These are phyloP conservation scores for Zasmidium cellare DNA, from an alignment of 2,329 filamentous ascomycete species.

Conservation along the genomic window DNA sequence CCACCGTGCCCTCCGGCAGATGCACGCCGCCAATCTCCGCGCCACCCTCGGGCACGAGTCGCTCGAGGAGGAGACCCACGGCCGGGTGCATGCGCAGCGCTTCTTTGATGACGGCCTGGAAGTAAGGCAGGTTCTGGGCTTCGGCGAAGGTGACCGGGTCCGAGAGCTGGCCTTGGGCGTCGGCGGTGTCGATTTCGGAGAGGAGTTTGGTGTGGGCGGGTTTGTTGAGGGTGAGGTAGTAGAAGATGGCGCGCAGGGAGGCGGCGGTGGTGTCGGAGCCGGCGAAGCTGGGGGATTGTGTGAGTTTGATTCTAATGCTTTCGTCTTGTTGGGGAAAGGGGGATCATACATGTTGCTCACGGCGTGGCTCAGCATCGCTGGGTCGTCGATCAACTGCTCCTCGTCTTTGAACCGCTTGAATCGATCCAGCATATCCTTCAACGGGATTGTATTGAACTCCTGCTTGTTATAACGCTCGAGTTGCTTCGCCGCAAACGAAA, in stretches of 20 bases:
- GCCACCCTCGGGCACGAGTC: slow-evolving; percentile 41
- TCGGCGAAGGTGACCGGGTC: slow-evolving; percentile 33
- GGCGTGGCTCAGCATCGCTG: slow-evolving; percentile 21
- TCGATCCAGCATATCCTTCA: slow-evolving; percentile 25
- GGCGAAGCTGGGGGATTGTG: slow-evolving; percentile 36
- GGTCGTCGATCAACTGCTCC: slow-evolving; percentile 23
- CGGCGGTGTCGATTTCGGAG: slow-evolving; percentile 35
- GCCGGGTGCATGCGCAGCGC: slow-evolving; percentile 47
- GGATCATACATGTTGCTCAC: slow-evolving; percentile 58
- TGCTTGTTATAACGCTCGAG: slow-evolving; percentile 22
- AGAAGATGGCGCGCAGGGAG: slow-evolving; percentile 35
- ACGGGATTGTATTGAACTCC: slow-evolving; percentile 16
- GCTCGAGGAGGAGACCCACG: slow-evolving; percentile 41
- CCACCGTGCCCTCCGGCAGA: slow-evolving; percentile 33
- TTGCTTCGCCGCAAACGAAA: slow-evolving; percentile 23
- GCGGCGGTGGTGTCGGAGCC: slow-evolving; percentile 38
- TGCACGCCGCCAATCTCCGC: slow-evolving; percentile 36
- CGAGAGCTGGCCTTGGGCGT: slow-evolving; percentile 27
- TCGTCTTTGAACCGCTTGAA: slow-evolving; percentile 27
- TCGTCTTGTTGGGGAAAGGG: background rate
- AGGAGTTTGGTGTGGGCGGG: slow-evolving; percentile 32
- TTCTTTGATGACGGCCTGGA: slow-evolving; percentile 48
- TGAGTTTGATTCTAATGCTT: background rate
- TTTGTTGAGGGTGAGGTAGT: slow-evolving; percentile 39
- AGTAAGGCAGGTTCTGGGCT: slow-evolving; percentile 40